A percentile compares a stretch with the other conserved stretches of the same genome.
Evolutionary conservation across 176 grass and related monocot species (phyloP).

Genomic region (Ensete glaucum): DNA sequence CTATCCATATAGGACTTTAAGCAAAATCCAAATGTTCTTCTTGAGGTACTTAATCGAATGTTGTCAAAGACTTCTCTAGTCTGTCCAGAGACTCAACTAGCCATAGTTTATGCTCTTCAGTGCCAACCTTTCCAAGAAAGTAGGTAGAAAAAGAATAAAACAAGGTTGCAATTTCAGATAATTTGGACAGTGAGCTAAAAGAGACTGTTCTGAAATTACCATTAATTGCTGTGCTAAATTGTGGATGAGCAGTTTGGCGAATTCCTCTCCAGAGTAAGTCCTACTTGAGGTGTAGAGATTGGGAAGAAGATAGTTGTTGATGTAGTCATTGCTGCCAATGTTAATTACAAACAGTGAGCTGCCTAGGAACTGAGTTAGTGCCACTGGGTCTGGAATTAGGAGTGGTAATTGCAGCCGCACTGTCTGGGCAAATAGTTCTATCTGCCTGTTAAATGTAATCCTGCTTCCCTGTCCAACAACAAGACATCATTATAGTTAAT

Average conservation of each 20-base stretch:
- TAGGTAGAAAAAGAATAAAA: too few relatives aligned
- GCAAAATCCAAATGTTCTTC: too few relatives aligned
- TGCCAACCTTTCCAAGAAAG: too few relatives aligned
- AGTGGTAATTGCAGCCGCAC: constrained; percentile 19
- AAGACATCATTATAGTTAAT: not conserved
- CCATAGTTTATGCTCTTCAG: too few relatives aligned
- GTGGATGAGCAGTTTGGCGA: constrained; percentile 15
- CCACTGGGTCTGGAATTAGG: constrained; percentile 23
- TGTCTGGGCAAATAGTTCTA: constrained; percentile 25
- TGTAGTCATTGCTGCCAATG: constrained; percentile 30
- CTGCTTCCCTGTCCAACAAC: constrained; percentile 24
- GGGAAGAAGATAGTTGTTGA: constrained; percentile 29
- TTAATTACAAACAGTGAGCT: constrained; percentile 16
- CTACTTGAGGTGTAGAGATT: constrained; percentile 10
- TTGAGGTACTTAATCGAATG: too few relatives aligned
- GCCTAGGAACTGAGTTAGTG: constrained; percentile 5
- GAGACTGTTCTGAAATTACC: constrained; percentile 6
- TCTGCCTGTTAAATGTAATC: constrained; percentile 25
- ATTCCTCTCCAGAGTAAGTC: constrained; percentile 11
- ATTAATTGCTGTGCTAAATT: constrained; percentile 17
- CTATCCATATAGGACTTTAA: too few relatives aligned
- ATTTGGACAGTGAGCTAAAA: not conserved
- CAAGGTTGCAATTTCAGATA: not conserved
- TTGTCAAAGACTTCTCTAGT: too few relatives aligned
- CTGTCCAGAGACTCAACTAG: too few relatives aligned